Evolutionary conservation across 202 grass and related monocot genomes (phyloP).

Genomic region (Cymbopogon flexuosus): DNA sequence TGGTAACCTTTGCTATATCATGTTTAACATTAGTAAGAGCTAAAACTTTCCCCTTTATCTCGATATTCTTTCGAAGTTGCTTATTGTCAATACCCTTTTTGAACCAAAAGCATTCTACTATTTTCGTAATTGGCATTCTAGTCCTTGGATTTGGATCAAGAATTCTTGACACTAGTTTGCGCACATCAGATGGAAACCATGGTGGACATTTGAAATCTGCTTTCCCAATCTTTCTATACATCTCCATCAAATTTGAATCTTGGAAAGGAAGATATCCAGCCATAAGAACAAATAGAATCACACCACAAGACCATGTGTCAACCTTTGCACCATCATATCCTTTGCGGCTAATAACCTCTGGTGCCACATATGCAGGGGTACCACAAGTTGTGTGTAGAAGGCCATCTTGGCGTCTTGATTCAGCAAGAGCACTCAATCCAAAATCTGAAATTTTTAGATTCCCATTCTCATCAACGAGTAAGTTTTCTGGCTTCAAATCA

Average conservation of each 20-base stretch:
- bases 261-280: slow-evolving; percentile 81
- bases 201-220: slow-evolving; percentile 70
- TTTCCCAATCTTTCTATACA: slow-evolving; percentile 81
- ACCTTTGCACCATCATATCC: slow-evolving; percentile 86
- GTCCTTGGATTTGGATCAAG: slow-evolving; percentile 75
- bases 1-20: slow-evolving; percentile 45
- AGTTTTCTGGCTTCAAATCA: slow-evolving; percentile 81
- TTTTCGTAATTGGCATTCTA: slow-evolving; percentile 68
- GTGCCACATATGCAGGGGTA: slow-evolving; percentile 79
- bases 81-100: slow-evolving; percentile 64
- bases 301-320: slow-evolving; percentile 83
- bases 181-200: slow-evolving; percentile 64
- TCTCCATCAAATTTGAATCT: slow-evolving; percentile 88
- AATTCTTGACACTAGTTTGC: slow-evolving; percentile 61
- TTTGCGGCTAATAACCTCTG: slow-evolving; percentile 76
- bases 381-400: slow-evolving; percentile 83
- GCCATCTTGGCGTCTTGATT: slow-evolving; percentile 65
- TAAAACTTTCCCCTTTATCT: slow-evolving; percentile 22
- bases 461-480: slow-evolving; percentile 73
- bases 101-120: slow-evolving; percentile 80
- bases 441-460: slow-evolving; percentile 86
- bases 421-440: slow-evolving; percentile 72
- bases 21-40: slow-evolving; percentile 31
- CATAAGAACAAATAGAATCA: slow-evolving; percentile 79
- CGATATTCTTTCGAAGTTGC: slow-evolving; percentile 24